These are phyloP conservation scores for Candida methanosorbosa DNA, from an alignment of 805 yeast species.

Conservation along the genomic window DNA sequence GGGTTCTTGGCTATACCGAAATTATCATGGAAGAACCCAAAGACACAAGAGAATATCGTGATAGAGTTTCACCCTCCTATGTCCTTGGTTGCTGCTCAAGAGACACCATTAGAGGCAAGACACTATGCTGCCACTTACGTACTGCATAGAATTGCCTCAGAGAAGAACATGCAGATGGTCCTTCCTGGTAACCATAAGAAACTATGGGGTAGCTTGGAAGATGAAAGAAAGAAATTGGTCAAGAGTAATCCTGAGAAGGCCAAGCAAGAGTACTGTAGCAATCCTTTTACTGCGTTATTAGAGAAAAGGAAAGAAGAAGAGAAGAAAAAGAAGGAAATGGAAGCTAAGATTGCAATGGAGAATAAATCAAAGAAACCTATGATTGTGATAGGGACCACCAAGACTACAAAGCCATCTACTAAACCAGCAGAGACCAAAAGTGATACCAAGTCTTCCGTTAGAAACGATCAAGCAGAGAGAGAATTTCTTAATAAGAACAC, in stretches of 20 bases:
- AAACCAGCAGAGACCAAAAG: not conserved
- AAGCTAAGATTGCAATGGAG: slow-evolving; percentile 36
- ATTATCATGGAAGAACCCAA: slow-evolving; percentile 70
- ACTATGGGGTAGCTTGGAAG: slow-evolving; percentile 70
- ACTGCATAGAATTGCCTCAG: slow-evolving; percentile 67
- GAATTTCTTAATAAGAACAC: slow-evolving; percentile 6
- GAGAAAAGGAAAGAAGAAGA: slow-evolving; percentile 43
- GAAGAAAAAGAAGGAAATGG: slow-evolving; percentile 36
- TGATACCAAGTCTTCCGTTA: not conserved
- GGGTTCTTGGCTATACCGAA: slow-evolving; percentile 63
- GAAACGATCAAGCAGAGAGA: slow-evolving; percentile 4
- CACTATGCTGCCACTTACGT: slow-evolving; percentile 89
- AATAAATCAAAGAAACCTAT: slow-evolving; percentile 42
- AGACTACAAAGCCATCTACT: not conserved
- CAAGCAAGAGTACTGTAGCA: slow-evolving; percentile 46
- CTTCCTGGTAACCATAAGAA: slow-evolving; percentile 76
- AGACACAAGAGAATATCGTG: slow-evolving; percentile 57
- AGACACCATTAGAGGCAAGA: slow-evolving; percentile 82
- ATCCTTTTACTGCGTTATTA: slow-evolving; percentile 69
- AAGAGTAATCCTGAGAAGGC: slow-evolving; percentile 40
- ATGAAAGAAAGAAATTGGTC: slow-evolving; percentile 40
- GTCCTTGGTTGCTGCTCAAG: slow-evolving; percentile 52
- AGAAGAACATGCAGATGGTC: slow-evolving; percentile 79
- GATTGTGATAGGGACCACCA: slow-evolving; percentile 24
- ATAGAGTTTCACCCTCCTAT: slow-evolving; percentile 46